phyloP scores from a whole-genome alignment of 1,139 yeast species.

The Lodderomyces oxycetoniae region DNA sequence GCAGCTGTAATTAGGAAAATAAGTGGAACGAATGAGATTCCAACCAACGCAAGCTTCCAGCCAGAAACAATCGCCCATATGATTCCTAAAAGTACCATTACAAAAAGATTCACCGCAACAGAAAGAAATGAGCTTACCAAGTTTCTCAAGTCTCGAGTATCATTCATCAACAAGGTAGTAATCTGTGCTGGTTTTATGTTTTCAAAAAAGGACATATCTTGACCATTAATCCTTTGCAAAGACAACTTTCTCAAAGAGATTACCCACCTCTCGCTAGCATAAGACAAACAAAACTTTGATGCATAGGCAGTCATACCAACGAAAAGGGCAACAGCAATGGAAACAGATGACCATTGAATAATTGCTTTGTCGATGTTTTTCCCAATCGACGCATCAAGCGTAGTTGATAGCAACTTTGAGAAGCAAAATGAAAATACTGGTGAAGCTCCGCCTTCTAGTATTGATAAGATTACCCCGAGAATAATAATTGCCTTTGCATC shows the following conservation, averaged over 20 bases:
- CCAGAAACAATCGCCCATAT: slow-evolving; percentile 78
- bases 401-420: slow-evolving; percentile 58
- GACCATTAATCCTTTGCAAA: slow-evolving; percentile 47
- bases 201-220: slow-evolving; percentile 54
- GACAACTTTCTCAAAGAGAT: slow-evolving; percentile 46
- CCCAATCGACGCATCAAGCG: slow-evolving; percentile 42
- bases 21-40: slow-evolving; percentile 67
- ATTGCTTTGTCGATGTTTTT: slow-evolving; percentile 23
- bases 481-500: slow-evolving; percentile 33
- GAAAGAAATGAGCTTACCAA: slow-evolving; percentile 60
- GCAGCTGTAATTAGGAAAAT: slow-evolving; percentile 47
- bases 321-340: slow-evolving; percentile 53
- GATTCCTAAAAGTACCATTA: slow-evolving; percentile 55
- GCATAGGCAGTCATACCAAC: slow-evolving; percentile 58
- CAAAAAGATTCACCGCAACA: slow-evolving; percentile 46
- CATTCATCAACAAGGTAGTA: slow-evolving; percentile 69
- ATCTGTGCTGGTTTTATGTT: slow-evolving; percentile 48
- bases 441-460: slow-evolving; percentile 56
- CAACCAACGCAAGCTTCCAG: slow-evolving; percentile 83
- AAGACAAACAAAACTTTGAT: slow-evolving; percentile 48
- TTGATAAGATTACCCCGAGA: slow-evolving; percentile 51
- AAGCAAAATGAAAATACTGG: slow-evolving; percentile 80
- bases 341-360: slow-evolving; percentile 62
- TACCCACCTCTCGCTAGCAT: slow-evolving; percentile 68
- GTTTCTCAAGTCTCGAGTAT: slow-evolving; percentile 68